Evolutionary conservation across 352 stramenopile species (phyloP).

Genomic region (Phytophthora megakarya): DNA sequence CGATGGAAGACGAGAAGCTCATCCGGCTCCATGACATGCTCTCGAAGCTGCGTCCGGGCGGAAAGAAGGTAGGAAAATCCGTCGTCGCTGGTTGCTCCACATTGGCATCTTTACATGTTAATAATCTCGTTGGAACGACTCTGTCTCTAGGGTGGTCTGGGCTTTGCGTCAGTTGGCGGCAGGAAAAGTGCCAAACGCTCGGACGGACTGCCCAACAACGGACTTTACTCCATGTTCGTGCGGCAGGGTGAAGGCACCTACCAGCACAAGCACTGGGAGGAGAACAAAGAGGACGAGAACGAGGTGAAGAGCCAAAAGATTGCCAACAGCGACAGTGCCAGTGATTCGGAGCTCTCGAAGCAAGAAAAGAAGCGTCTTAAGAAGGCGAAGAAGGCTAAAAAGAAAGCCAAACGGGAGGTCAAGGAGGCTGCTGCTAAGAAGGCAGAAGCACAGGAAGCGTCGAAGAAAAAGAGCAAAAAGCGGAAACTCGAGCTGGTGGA

Average conservation of each 20-base stretch:
- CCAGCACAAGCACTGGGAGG: slow-evolving; percentile 84
- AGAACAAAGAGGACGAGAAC: slow-evolving; percentile 37
- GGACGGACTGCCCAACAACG: slow-evolving; percentile 80
- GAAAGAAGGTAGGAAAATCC: slow-evolving; percentile 62
- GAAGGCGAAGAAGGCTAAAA: slow-evolving; percentile 49
- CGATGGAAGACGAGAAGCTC: slow-evolving; percentile 86
- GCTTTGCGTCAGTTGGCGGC: slow-evolving; percentile 57
- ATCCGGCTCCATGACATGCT: slow-evolving; percentile 86
- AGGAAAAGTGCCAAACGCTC: slow-evolving; percentile 65
- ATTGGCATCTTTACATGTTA: slow-evolving; percentile 17
- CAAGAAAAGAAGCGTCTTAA: slow-evolving; percentile 50
- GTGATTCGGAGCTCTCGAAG: slow-evolving; percentile 34
- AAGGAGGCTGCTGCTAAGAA: slow-evolving; percentile 27
- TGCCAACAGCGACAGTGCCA: slow-evolving; percentile 15
- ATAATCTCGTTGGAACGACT: background rate
- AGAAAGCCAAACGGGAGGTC: slow-evolving; percentile 35
- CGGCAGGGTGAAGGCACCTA: slow-evolving; percentile 76
- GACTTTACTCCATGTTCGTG: slow-evolving; percentile 88
- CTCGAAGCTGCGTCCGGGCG: slow-evolving; percentile 79
- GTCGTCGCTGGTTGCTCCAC: slow-evolving; percentile 8
- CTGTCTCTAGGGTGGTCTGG: slow-evolving; percentile 61
- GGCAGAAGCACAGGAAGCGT: slow-evolving; percentile 34
- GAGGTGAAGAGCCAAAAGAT: slow-evolving; percentile 18
- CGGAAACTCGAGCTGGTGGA: slow-evolving; percentile 44
- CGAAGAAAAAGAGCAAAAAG: slow-evolving; percentile 49